Evolutionary conservation across 805 yeast species (phyloP), one percentile per base, ranked within the genome.

Genomic region (Kluyveromyces starmeri): DNA sequence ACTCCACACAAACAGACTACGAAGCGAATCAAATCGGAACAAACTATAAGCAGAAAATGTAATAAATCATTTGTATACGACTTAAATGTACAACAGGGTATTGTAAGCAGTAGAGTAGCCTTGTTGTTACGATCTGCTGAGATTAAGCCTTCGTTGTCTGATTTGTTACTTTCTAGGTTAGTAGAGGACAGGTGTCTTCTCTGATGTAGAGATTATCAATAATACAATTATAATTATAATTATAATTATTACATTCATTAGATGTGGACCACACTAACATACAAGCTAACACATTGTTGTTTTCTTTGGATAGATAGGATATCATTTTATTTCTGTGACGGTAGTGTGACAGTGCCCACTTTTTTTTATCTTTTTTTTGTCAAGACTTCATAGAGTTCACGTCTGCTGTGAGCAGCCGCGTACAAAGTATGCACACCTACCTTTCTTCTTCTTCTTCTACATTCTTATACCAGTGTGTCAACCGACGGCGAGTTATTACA

Each of bases 71-170:
- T 59, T 57, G 67, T 64, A 61, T 48, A 60, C 65, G 64, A 62
- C 67, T 62, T 61, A 59, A 54, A 54, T 59, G 64, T 60, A 58
- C 65, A 62, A 61, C 67, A 61, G 63, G 60, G 66, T 62, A 59
- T 61, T 62, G 64, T 59, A 59, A 59, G 68, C 65, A 64, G 69
- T 60, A 63, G 70, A 65, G 70, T 64, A 64, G 70, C 70, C 70
- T 62, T 65, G 70, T 64, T 63, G 68, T 63, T 65, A 62, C 70
- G 69, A 65, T 64, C 69, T 64, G 65, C 68, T 62, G 68, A 62
- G 67, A 62, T 60, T 60, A 59, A 60, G 65, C 67, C 59, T 50
- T 52, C 46, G 62, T 59, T 59, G 64, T 55, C 61, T 54, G 63
- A 57, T 57, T 57, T 43, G 49, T 43, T 40, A 32, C 38, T 36